Evolutionary conservation across 192 early-diverging fungal species (phyloP).

Genomic region (Chytriomyces sp.): DNA sequence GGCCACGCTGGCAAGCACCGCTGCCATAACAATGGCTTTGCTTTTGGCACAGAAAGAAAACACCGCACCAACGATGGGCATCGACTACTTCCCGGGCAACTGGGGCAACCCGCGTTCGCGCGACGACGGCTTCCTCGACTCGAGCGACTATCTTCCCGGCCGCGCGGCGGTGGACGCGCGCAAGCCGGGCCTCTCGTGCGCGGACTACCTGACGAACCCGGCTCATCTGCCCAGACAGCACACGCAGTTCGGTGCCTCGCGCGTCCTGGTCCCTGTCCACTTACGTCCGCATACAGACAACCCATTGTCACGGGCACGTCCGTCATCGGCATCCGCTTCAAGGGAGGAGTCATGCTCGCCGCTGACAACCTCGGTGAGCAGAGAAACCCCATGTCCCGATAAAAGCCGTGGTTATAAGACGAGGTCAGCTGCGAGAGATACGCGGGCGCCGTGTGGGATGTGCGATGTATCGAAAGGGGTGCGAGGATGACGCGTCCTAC

Average conservation of each 20-base stretch:
- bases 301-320: slow-evolving; percentile 94
- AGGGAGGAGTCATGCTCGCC: slow-evolving; percentile 95
- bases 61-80: too few relatives aligned
- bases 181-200: slow-evolving; percentile 20
- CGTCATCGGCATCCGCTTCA: slow-evolving; percentile 91
- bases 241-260: slow-evolving; percentile 31
- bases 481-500: background rate
- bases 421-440: background rate
- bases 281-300: slow-evolving; percentile 37
- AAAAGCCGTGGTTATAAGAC: background rate
- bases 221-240: slow-evolving; percentile 31
- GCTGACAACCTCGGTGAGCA: slow-evolving; percentile 84
- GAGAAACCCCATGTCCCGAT: too few relatives aligned
- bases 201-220: slow-evolving; percentile 19
- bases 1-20: too few relatives aligned
- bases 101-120: slow-evolving; percentile 76
- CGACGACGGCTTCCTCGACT: slow-evolving; percentile 56
- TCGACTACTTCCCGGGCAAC: slow-evolving; percentile 78
- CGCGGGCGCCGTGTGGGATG: background rate
- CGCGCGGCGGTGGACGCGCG: slow-evolving; percentile 22
- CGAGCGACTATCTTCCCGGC: slow-evolving; percentile 54
- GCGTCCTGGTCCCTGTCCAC: slow-evolving; percentile 43
- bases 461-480: background rate
- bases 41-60: too few relatives aligned
- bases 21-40: too few relatives aligned